Evolutionary conservation across 257 asterid species (phyloP), one percentile per base, ranked within the genome.

Genomic region (Nicotiana noctiflora): DNA sequence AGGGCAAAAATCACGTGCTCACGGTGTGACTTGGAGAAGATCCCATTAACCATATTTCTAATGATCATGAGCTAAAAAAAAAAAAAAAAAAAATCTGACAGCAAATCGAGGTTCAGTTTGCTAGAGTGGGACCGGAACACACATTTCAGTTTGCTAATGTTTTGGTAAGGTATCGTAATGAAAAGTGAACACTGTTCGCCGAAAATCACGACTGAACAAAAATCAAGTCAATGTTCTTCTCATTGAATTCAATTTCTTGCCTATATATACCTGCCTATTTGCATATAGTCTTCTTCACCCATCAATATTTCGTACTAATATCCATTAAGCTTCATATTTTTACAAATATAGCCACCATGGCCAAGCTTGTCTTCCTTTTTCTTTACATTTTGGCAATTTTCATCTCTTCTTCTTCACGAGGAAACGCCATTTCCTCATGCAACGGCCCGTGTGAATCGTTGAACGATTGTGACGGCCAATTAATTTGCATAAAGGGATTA

Each of bases 401-500:
- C 34, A 8, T 80, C 46, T 49, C 55, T 14, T 14, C 52, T 62
- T 46, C 40, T 57, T 21, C 18, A 1, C 56, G 1, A 51, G 56
- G 56, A 51, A 11, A 11, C 1, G 67, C 34, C 23, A 18, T 68
- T 34, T 68, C 67, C 9, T 59, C 82, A 7, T 86, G 89, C 86
- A 75, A 76, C 37, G 84, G 83, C 68, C 84, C 84, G 18, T 86
- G 87, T 83, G 11, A 44, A 14, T 79, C 84, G 76, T 81, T 75
- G 23, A 19, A 82, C 37, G 84, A 86, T 77, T 86, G 89, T 34
- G 49, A 80, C 19, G 87, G 87, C 27, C 83, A 84, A 29, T 51
- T 86, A 32, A 84, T 84, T n/a, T 86, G 87, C 87, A 79, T 82
- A 34, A 82, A 55, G 6, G 84, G 87, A 8, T 76, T 59, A 56